Evolutionary conservation across 1,139 yeast species (phyloP), one percentile per base, ranked within the genome.

Genomic region (Candida buenavistaensis): DNA sequence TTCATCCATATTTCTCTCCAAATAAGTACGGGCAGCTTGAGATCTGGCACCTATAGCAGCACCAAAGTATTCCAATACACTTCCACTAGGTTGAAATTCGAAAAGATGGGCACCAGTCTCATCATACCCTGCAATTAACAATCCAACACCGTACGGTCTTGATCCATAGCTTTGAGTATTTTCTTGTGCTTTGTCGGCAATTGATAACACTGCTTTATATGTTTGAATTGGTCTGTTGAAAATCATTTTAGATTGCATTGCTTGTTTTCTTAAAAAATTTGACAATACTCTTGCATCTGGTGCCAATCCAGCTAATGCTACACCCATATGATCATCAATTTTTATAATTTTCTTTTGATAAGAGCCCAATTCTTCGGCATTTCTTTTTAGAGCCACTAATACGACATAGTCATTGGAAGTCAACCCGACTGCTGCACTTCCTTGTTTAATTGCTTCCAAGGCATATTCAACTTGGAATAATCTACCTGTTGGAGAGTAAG

Each of bases 1-100:
- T 26, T 71, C 68, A 23, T 85, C 89, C 55, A 82, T 73, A 44
- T 82, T 82, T 57, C 96, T 80, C 62, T 92, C 98, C 56, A 94
- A 68, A 53, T 89, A 92, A 2, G 99, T 92, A 65, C 96, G 78
- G 11, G 97, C 97, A 31, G 97, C 97, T 65, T 92, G 99, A 2
- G 97, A 89, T 56, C 99, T 78, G 11, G 99, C 98, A 32, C 99
- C 99, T 55, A 92, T 89, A 28, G 98, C 96, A 8, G 97, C 84
- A 26, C 96, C 98, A 48, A 73, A 78, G 57, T 90, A 86, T 59
- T 92, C 97, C 54, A 89, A 72, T 15, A 85, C 95, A 20, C 94
- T 82, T 3, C 99, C 99, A 8, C 95, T 83, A 14, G 98, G 98
- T 57, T 87, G 90, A 64, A 92, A 94, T 67, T 94, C 99, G 59